Evolutionary conservation across 768 basidiomycete species (phyloP), one percentile per base, ranked within the genome.

Genomic region (Hericium rajendrae): DNA sequence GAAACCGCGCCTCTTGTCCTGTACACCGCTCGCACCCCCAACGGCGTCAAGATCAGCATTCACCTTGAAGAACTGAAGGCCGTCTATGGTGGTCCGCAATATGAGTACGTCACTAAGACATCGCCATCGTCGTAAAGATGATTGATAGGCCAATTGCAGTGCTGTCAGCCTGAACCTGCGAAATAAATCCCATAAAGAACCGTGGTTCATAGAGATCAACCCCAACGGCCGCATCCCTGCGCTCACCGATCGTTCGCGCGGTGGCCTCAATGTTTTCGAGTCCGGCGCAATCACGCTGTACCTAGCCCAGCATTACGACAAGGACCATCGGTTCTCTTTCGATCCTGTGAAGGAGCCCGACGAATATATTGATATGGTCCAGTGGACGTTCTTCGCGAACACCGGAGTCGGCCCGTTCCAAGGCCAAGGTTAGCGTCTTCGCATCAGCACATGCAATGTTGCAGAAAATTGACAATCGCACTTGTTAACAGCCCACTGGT

Each of bases 321-420:
- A 76, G 62, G 80, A 88, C 16, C 71, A 78, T 67, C 76, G 80
- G 62, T 86, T 94, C 64, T 78, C 72, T 63, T 91, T 86, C 70
- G 77, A 85, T 62, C 70, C 75, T 3, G 70, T 63, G 18, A 73
- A 66, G 18, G 71, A 80, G 3, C 76, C 82, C 5, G 76, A 87
- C 50, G 75, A 83, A 38, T 82, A 85, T 64, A 86, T 81, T 64
- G 83, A 87, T 70, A 76, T 82, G 72, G 65, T 90, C 22, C 89
- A 91, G 66, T 94, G 91, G 93, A 82, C 92, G 52, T 90, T 92
- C 74, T 94, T 92, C 62, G 79, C 83, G n/a, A 87, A 90, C 66
- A 88, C 86, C 1, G 89, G 85, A 24, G 70, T 90, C 20, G 89
- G 88, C 26, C 89, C 91, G 18, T 93, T 91, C 87, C 88, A 92